Base-by-base conservation (phyloP, 2,329 filamentous ascomycete genomes). In the Samsoniella hepiali region DNA sequence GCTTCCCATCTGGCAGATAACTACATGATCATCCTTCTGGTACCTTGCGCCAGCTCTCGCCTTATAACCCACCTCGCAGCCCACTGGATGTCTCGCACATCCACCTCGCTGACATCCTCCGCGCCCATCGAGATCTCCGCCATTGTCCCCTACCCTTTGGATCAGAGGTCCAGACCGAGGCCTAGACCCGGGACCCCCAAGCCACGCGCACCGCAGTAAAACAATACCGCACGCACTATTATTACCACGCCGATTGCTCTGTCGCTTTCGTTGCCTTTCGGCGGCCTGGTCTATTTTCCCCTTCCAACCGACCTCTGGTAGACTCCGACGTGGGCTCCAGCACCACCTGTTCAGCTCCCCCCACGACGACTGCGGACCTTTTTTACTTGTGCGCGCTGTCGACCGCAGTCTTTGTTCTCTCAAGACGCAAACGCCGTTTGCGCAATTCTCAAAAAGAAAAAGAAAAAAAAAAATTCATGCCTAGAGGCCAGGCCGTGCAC, bases 81-180 rank as follows among this genome's bases (percentile, higher is more conserved):
- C 36, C 36, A 31, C 56, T 53, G 45, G 15, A 42, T 22, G 27
- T 51, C 47, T 60, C 17, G 49, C 7, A 45, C 34, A 36, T 44
- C 58, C 58, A 61, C 49, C 47, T 32, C 49, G 47, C 36, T 61
- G 36, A 42, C 47, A 31, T 53, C 36, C 36, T 51, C 58, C 49
- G 42, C 58, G 47, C 45, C 47, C 45, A 59, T 59, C 57, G 34
- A 36, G 58, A 61, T 61, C 58, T 54, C 49, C 38, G 38, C 38
- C 15, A 38, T 17, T 51, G 27, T 61, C 31, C 36, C 58, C 47
- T 62, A 22, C 40, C 40, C 34, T 10, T 38, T 54, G 58, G 6
- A 47, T 32, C 31, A 47, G 29, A 47, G 58, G 47, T 54, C 58
- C 49, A 62, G 59, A 40, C 59, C 59, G 31, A 54, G 58, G 47